Conservation (phyloP, 768 basidiomycete species). For the Nidularia sp. region DNA sequence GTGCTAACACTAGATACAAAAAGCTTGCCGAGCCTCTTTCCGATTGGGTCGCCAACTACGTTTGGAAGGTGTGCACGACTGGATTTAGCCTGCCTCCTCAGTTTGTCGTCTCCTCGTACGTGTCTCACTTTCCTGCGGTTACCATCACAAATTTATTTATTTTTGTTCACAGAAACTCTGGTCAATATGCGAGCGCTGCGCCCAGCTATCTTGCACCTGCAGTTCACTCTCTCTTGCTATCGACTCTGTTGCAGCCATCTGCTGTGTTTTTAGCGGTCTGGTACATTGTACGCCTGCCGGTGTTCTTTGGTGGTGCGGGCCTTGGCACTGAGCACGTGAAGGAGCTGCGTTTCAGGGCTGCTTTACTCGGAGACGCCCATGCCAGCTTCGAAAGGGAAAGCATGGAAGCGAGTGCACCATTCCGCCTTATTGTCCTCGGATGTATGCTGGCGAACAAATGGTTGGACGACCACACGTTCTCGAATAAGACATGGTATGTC, state of each 20-base stretch:
- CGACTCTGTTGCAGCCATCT: constrained; percentile 79
- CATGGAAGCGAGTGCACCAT: constrained; percentile 58
- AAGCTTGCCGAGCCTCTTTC: constrained; percentile 74
- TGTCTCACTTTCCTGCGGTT: constrained; percentile 8
- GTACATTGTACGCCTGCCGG: constrained; percentile 78
- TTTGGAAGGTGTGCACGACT: constrained; percentile 83
- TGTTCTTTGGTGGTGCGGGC: constrained; percentile 52
- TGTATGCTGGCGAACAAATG: constrained; percentile 88
- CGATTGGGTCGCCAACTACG: constrained; percentile 74
- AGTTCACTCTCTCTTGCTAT: constrained; percentile 70
- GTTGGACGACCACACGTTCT: constrained; percentile 86
- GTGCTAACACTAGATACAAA: constrained; percentile 57
- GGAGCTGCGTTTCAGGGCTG: constrained; percentile 60
- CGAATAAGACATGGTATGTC: constrained; percentile 82
- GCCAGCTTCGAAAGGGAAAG: constrained; percentile 40
- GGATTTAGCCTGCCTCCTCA: constrained; percentile 53
- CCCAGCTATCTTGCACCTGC: constrained; percentile 54
- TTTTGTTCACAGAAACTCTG: too few relatives aligned
- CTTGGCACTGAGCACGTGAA: constrained; percentile 51
- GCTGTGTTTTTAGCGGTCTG: constrained; percentile 75
- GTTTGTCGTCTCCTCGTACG: constrained; percentile 56
- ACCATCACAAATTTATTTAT: constrained; percentile 3
- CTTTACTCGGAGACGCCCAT: constrained; percentile 51
- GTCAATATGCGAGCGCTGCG: constrained; percentile 37
- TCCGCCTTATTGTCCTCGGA: constrained; percentile 72